These are phyloP conservation scores for Termitomyces sp. DNA, from an alignment of 1,284 basidiomycete species.

Conservation along the genomic window DNA sequence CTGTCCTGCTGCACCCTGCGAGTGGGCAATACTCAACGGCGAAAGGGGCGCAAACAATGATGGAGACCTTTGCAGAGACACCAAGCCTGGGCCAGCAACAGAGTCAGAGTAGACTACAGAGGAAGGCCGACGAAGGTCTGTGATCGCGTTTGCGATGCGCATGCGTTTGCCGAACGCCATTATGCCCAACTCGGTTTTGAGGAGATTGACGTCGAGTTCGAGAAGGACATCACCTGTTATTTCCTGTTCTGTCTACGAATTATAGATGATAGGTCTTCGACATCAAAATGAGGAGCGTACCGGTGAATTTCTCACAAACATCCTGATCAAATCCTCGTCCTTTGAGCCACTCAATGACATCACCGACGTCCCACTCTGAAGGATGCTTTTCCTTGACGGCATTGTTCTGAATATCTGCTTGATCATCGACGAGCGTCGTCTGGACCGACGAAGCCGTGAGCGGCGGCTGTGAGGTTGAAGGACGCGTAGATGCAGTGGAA, in stretches of 20 bases:
- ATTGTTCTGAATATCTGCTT: background rate
- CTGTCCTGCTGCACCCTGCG: constrained; percentile 17
- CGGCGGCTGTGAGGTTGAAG: constrained; percentile 11
- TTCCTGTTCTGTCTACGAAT: constrained; percentile 76
- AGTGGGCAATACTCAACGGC: constrained; percentile 15
- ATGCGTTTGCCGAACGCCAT: constrained; percentile 91
- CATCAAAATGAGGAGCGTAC: constrained; percentile 35
- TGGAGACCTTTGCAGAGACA: constrained; percentile 5
- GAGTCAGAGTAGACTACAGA: constrained; percentile 45
- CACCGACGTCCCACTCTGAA: constrained; percentile 81
- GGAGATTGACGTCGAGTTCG: constrained; percentile 86
- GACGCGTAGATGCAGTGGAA: constrained; percentile 20
- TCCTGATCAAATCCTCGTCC: constrained; percentile 81
- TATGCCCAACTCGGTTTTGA: constrained; percentile 96
- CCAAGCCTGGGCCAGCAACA: constrained; percentile 16
- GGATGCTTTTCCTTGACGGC: constrained; percentile 34
- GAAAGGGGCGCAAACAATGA: background rate
- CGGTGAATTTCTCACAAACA: constrained; percentile 81
- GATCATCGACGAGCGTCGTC: constrained; percentile 16
- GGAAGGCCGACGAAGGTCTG: constrained; percentile 75
- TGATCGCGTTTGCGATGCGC: constrained; percentile 91
- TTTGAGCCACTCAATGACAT: constrained; percentile 88
- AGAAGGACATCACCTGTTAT: constrained; percentile 96
- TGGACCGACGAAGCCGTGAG: constrained; percentile 10
- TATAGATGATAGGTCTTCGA: constrained; percentile 4